phyloP scores from a whole-genome alignment of 176 grass and related monocot species.

The Phragmites australis region DNA sequence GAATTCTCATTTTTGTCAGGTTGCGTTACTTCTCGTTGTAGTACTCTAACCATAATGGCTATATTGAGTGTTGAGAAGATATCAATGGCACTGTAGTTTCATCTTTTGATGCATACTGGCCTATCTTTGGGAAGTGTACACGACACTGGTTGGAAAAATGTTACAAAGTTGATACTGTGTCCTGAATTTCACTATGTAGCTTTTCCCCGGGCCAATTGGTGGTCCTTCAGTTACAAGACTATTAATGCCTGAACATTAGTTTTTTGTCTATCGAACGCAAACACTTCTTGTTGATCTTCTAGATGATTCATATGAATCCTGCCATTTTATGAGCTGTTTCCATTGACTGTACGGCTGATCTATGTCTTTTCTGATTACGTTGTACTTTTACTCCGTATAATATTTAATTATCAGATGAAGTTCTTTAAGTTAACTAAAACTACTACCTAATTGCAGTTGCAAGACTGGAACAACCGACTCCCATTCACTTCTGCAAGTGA shows the following conservation, averaged over 20 bases:
- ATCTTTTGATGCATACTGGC: neutral
- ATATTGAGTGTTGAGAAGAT: slow-evolving; percentile 12
- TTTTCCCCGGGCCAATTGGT: neutral
- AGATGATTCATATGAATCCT: neutral
- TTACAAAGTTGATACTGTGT: slow-evolving; percentile 19
- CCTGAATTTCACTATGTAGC: neutral
- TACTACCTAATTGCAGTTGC: slow-evolving; percentile 61
- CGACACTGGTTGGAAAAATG: neutral
- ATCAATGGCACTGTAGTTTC: neutral
- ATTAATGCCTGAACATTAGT: neutral
- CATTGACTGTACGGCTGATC: neutral
- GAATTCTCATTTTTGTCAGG: neutral
- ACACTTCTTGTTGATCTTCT: slow-evolving; percentile 7
- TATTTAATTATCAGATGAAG: neutral
- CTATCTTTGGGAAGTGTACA: neutral
- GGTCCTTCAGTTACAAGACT: neutral
- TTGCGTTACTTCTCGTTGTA: neutral
- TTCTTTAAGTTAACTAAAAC: slow-evolving; percentile 35
- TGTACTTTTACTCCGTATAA: neutral
- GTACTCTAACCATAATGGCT: neutral
- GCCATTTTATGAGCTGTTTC: neutral
- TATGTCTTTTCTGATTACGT: neutral
- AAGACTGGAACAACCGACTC: slow-evolving; percentile 95
- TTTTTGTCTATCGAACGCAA: slow-evolving; percentile 14
- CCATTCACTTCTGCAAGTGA: slow-evolving; percentile 78